These are phyloP conservation scores for Xanthoconium stramineum DNA, from an alignment of 768 basidiomycete genomes.

Conservation along the genomic window DNA sequence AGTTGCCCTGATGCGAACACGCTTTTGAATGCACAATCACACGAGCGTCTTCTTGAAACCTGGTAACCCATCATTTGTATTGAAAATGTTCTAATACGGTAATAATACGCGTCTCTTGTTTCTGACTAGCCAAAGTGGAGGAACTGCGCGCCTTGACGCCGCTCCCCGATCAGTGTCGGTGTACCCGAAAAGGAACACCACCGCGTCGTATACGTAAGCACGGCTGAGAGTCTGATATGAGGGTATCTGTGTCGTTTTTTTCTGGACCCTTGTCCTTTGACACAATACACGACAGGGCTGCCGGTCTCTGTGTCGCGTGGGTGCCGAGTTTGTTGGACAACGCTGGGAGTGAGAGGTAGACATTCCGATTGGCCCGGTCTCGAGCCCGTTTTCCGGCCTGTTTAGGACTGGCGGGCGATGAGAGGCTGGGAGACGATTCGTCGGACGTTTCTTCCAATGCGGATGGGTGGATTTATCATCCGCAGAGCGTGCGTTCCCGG, in stretches of 20 bases:
- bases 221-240: constrained; percentile 3
- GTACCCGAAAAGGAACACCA: constrained; percentile 1
- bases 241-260: neutral
- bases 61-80: neutral
- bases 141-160: constrained; percentile 1
- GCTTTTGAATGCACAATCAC: neutral
- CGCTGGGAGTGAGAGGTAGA: neutral
- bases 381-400: neutral
- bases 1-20: neutral
- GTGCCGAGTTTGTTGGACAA: neutral
- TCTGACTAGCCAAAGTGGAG: neutral
- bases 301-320: constrained; percentile 2
- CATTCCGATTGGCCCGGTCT: neutral
- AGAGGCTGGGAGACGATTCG: neutral
- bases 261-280: neutral
- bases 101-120: neutral
- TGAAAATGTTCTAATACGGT: neutral
- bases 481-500: neutral
- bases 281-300: neutral
- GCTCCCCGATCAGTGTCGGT: constrained; percentile 4
- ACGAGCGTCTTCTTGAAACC: constrained; percentile 1
- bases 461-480: neutral
- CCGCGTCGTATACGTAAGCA: constrained; percentile 7
- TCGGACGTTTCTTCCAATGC: neutral
- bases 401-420: neutral